Base-by-base conservation (phyloP, 2,329 filamentous ascomycete genomes). In the Microdochium bolleyi region DNA sequence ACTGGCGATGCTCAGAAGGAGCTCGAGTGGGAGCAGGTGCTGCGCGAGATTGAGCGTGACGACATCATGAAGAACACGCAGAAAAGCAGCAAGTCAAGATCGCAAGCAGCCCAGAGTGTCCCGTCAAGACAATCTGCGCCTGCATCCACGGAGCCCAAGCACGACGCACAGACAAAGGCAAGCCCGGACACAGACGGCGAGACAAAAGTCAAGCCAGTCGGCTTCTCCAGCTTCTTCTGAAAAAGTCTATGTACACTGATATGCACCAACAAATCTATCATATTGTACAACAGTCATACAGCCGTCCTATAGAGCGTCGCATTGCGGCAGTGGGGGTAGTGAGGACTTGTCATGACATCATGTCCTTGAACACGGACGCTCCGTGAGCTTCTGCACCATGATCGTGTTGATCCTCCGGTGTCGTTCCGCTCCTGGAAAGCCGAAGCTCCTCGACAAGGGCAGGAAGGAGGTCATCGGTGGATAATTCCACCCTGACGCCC, bases 1-100 rank as follows among this genome's bases (percentile, higher is more conserved):
- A 88, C 89, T 0, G 91, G 90, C 0, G 83, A 94, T 62, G 72
- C 79, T 46, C 78, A 79, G 58, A 82, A 82, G 64, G 94, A 99
- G 70, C 74, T 78, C 57, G 89, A 91, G 62, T 99, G 94, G 95
- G 88, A 92, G 70, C 85, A 95, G 66, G 85, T 87, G 16, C 57
- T 90, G 58, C 77, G 76, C 60, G 82, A 87, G 51, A 81, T 90
- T 53, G 83, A 88, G 64, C 75, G 76, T 49, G 83, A 87, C 60
- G 81, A 87, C 30, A 66, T 72, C 10, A 62, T 74, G 10, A 82
- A 76, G 55, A 74, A 73, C 56, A 63, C 72, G 16, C 75, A 73
- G 60, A 73, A 71, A 58, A 46, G 41, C 19, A 22, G 41, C 19
- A 21, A 19, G 41, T 46, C 41, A 22, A 46, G 41, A 24, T 46